A percentile compares a stretch with the other conserved stretches of the same genome.
phyloP scores from a whole-genome alignment of 208 protist genomes.

The Trypanosoma grayi region DNA sequence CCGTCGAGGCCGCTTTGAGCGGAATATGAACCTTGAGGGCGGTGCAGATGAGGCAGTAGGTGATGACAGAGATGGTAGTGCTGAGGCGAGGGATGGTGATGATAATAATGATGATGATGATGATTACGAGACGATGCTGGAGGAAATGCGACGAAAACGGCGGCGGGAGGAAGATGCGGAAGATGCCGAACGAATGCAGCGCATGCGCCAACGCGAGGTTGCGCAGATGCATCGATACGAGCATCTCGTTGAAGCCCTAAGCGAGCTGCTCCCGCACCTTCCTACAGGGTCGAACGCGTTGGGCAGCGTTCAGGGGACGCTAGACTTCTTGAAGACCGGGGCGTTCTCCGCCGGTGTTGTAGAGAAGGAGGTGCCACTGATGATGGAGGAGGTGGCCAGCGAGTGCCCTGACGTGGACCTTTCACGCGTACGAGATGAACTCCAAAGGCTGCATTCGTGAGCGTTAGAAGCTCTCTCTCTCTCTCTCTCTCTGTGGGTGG shows the following conservation, averaged over 20 bases:
- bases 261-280: slow-evolving; percentile 31
- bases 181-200: slow-evolving; percentile 14
- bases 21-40: slow-evolving; percentile 24
- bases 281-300: slow-evolving; percentile 42
- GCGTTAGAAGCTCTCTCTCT: slow-evolving; percentile 1
- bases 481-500: not conserved
- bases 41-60: slow-evolving; percentile 14
- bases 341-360: slow-evolving; percentile 46
- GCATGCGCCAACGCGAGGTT: slow-evolving; percentile 14
- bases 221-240: slow-evolving; percentile 20
- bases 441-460: slow-evolving; percentile 15
- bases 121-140: slow-evolving; percentile 31
- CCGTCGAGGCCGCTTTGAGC: slow-evolving; percentile 28
- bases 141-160: slow-evolving; percentile 22
- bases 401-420: slow-evolving; percentile 51
- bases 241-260: slow-evolving; percentile 36
- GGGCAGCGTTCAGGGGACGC: slow-evolving; percentile 56
- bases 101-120: slow-evolving; percentile 20
- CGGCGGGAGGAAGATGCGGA: slow-evolving; percentile 26
- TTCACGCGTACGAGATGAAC: slow-evolving; percentile 3
- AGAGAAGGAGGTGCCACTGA: slow-evolving; percentile 50
- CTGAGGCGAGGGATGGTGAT: not conserved
- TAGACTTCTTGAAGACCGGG: slow-evolving; percentile 53
- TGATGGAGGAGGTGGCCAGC: slow-evolving; percentile 49
- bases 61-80: slow-evolving; percentile 6